These are phyloP conservation scores for Picochlorum sp. DNA, from an alignment of 139 green algal species.

Conservation along the genomic window DNA sequence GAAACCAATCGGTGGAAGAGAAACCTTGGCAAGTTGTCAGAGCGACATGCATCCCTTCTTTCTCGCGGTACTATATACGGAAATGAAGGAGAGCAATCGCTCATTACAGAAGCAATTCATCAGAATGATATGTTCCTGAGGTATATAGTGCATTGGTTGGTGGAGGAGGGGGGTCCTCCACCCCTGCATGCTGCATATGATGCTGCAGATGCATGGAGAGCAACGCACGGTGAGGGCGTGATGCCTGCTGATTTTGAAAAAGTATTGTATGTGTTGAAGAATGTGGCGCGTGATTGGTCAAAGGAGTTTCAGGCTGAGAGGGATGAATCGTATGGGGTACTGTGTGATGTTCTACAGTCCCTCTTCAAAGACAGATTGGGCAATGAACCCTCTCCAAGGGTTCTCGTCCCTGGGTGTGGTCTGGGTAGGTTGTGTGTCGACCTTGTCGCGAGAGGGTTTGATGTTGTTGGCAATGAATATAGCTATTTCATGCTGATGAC, in stretches of 20 bases:
- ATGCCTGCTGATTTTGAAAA: slow-evolving; percentile 31
- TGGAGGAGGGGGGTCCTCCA: background rate
- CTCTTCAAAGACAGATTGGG: slow-evolving; percentile 3
- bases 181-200: slow-evolving; percentile 20
- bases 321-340: slow-evolving; percentile 59
- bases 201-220: slow-evolving; percentile 14
- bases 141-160: slow-evolving; percentile 22
- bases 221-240: background rate
- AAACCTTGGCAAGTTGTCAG: slow-evolving; percentile 37
- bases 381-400: background rate
- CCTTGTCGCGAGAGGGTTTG: slow-evolving; percentile 48
- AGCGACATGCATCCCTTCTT: background rate
- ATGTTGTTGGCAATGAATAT: slow-evolving; percentile 89
- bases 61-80: slow-evolving; percentile 30
- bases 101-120: slow-evolving; percentile 19
- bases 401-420: slow-evolving; percentile 81
- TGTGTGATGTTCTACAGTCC: slow-evolving; percentile 28
- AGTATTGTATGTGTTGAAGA: slow-evolving; percentile 87
- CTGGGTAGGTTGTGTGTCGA: slow-evolving; percentile 76
- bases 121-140: slow-evolving; percentile 63
- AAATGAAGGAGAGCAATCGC: slow-evolving; percentile 38
- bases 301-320: slow-evolving; percentile 68
- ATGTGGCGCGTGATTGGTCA: slow-evolving; percentile 80
- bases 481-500: slow-evolving; percentile 94
- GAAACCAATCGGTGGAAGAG: slow-evolving; percentile 68